These are phyloP conservation scores for Capsicum chinense DNA, from an alignment of 257 asterid genomes.

Conservation along the genomic window DNA sequence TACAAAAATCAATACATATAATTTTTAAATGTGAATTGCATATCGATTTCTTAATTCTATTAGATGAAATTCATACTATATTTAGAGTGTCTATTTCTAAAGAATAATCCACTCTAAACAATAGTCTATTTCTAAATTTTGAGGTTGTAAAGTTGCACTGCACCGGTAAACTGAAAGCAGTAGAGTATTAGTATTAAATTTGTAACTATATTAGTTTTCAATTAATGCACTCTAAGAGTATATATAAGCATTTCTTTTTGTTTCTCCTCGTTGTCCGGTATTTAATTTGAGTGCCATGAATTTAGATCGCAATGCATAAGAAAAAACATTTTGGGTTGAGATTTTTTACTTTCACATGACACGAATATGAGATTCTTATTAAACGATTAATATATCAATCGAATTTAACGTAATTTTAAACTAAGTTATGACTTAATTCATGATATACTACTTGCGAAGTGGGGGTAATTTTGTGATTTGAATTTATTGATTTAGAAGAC, in stretches of 20 bases:
- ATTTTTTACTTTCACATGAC: no score
- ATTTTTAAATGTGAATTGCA: not conserved
- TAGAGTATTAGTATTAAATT: not conserved
- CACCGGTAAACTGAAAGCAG: not conserved
- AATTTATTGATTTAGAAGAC: no score
- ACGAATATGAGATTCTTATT: not conserved
- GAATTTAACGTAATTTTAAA: not conserved
- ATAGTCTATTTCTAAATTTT: not conserved
- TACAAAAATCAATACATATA: not conserved
- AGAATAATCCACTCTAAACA: no score
- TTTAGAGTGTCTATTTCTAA: no score
- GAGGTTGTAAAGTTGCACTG: not conserved
- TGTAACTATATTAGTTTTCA: no score
- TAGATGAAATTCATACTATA: not conserved
- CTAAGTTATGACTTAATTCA: not conserved
- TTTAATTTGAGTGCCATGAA: no score
- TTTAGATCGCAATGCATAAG: no score
- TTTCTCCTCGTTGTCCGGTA: no score
- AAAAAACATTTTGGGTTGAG: no score
- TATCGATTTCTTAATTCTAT: not conserved
- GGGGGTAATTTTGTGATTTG: not conserved
- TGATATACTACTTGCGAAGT: not conserved
- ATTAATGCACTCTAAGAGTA: no score
- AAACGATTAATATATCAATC: not conserved
- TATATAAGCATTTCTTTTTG: no score